Conservation (phyloP, 2,329 filamentous ascomycete species). For the Aureobasidium sp. region DNA sequence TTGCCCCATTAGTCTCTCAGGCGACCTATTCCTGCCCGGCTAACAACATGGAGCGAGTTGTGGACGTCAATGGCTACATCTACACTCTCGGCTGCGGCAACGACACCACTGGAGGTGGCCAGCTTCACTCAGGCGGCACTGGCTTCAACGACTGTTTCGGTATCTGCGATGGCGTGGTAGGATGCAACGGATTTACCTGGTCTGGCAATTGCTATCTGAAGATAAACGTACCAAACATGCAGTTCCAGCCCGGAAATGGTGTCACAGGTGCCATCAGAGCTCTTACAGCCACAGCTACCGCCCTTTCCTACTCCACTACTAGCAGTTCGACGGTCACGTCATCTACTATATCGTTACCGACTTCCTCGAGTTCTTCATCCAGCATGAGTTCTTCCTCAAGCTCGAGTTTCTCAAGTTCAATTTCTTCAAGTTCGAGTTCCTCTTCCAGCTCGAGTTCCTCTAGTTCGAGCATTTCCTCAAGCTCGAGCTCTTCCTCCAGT, state of each 20-base stretch:
- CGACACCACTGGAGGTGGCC: slow-evolving; percentile 4
- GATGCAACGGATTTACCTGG: not conserved
- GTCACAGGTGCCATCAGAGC: not conserved
- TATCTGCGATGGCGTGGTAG: slow-evolving; percentile 18
- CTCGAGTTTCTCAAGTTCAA: not conserved
- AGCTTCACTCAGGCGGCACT: not conserved
- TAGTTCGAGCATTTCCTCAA: not conserved
- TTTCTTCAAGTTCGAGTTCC: not conserved
- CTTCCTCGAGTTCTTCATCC: no score
- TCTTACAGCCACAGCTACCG: not conserved
- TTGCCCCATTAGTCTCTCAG: not conserved
- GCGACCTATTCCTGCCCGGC: slow-evolving; percentile 9
- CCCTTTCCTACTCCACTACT: not conserved
- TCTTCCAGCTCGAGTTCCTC: not conserved
- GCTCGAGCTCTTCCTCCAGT: not conserved
- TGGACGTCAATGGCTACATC: not conserved
- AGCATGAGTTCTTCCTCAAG: not conserved
- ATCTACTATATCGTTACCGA: not conserved
- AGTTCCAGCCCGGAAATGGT: not conserved
- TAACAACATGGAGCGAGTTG: not conserved
- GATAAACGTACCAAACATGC: not conserved
- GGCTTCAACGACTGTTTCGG: slow-evolving; percentile 20
- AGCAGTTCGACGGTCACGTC: not conserved
- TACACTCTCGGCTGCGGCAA: slow-evolving; percentile 1
- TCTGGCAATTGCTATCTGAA: not conserved